Conservation (phyloP, 148 eudicot genomes). For the Silene latifolia region DNA sequence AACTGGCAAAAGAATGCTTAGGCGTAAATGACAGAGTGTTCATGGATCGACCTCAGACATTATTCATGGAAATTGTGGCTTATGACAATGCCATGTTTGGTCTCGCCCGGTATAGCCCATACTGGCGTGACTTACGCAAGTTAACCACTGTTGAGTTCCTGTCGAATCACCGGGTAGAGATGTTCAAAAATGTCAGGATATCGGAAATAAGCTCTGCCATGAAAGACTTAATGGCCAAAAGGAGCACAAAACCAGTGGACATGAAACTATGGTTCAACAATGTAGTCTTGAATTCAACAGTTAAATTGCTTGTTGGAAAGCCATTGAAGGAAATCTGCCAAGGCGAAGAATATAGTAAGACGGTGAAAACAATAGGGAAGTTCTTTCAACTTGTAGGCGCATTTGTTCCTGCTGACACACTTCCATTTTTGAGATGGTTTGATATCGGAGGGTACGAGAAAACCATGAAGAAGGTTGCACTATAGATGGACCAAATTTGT, state of each 20-base stretch:
- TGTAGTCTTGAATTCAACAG: neutral
- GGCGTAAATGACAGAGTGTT: neutral
- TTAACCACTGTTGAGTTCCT: neutral
- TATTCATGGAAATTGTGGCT: neutral
- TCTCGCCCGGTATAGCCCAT: neutral
- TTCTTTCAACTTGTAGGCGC: neutral
- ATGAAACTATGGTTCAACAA: neutral
- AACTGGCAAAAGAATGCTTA: neutral
- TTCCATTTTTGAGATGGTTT: neutral
- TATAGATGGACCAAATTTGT: neutral
- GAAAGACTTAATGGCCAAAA: neutral
- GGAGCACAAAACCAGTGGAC: neutral
- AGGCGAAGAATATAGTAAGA: neutral
- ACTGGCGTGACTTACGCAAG: neutral
- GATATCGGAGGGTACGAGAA: neutral
- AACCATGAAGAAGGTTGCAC: neutral
- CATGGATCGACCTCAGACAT: neutral
- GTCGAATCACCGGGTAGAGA: neutral
- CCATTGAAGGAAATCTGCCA: neutral
- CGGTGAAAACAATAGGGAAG: neutral
- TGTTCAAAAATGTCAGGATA: neutral
- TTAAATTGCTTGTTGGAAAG: neutral
- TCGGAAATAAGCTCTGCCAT: neutral
- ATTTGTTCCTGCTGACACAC: neutral
- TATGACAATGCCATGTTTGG: neutral